Evolutionary conservation across 345 rosid species (phyloP).

Genomic region (Lenwebbia sp.): DNA sequence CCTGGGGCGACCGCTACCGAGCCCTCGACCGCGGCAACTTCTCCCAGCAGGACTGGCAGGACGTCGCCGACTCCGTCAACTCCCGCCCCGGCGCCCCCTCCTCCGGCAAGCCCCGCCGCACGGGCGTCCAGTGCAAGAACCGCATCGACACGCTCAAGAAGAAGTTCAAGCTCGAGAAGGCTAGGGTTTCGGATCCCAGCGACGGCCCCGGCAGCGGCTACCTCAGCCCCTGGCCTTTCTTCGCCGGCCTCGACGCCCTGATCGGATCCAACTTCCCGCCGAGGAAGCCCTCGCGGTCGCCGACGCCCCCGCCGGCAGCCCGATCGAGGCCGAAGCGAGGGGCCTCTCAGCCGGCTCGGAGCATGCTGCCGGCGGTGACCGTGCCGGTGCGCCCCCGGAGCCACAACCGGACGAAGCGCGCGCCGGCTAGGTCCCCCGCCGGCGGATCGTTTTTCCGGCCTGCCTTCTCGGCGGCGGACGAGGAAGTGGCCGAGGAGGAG

Average conservation of each 20-base stretch:
- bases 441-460: background rate
- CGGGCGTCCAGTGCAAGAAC: constrained; percentile 46
- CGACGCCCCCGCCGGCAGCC: constrained; percentile 4
- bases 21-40: constrained; percentile 74
- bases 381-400: constrained; percentile 12
- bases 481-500: constrained; percentile 17
- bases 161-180: constrained; percentile 40
- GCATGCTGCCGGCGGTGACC: background rate
- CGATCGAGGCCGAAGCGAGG: background rate
- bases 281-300: constrained; percentile 1
- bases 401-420: background rate
- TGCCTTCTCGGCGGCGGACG: background rate
- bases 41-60: constrained; percentile 57
- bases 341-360: background rate
- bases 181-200: constrained; percentile 17
- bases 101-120: constrained; percentile 19
- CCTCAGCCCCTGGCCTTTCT: constrained; percentile 33
- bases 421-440: background rate
- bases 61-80: constrained; percentile 43
- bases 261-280: constrained; percentile 26
- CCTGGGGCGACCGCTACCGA: constrained; percentile 77
- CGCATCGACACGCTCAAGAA: constrained; percentile 49
- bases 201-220: constrained; percentile 1
- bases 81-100: constrained; percentile 6
- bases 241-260: constrained; percentile 17